Base-by-base conservation (phyloP, 495 filamentous ascomycete species). In the Aspergillus biplanus region DNA sequence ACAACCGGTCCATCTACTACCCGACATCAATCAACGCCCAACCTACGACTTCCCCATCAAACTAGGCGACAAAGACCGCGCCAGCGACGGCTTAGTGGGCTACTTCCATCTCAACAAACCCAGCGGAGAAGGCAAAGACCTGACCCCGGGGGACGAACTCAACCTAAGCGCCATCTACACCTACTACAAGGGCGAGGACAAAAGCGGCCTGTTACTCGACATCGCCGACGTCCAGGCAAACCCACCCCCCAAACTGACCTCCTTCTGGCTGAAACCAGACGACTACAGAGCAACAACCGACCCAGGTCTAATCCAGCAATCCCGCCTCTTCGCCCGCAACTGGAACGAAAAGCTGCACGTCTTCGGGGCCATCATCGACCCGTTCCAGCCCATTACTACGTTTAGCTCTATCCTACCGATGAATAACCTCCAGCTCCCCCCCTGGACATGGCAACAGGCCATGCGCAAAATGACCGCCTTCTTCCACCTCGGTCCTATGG, bases 401-500 rank as follows among this genome's bases (percentile, higher is more conserved):
- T 84, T 79, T 65, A 67, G 69, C 65, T 84, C 9, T 71, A 82
- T 1, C 82, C 83, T 2, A 59, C 58, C 58, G n/a, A 42, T 68
- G 4, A 52, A 56, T 1, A 15, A 47, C 0, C 71, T 85, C 0
- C 32, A 50, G 3, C 70, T 86, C 3, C 77, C 79, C 0, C 7
- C 68, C 0, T 85, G 81, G 81, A 79, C 77, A 0, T 72, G 71
- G 68, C 66, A 85, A 52, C 12, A 18, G 2, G 82, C 82, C 0
- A 46, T 85, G 49, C 57, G 57, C 4, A 62, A 60, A 0, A 84
- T 86, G 73, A 78, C 74, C 0, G 78, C 81, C 0, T 84, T 84
- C 64, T 80, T 83, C 60, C 71, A 71, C 44, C 37, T 73, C 2
- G 82, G 82, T 0, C 82, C 82, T 0, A 33, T 81, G 11, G 47